phyloP scores from a whole-genome alignment of 371 early-diverging fungal species.

The Mucor ambiguus region DNA sequence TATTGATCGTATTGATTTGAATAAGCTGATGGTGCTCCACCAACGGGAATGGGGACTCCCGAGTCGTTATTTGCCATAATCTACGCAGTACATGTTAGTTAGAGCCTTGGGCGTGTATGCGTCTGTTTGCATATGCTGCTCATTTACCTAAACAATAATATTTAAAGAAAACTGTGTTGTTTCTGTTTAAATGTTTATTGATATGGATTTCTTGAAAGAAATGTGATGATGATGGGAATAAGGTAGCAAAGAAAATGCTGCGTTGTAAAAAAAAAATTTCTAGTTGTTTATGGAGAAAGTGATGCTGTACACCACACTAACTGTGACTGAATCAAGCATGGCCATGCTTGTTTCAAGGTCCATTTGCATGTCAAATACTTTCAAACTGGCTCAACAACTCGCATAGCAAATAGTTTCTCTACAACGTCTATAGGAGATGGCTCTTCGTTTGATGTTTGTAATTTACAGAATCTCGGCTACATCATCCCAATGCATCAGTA shows the following conservation, averaged over 20 bases:
- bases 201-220: background rate
- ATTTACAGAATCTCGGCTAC: constrained; percentile 38
- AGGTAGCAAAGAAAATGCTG: background rate
- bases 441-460: constrained; percentile 29
- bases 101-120: background rate
- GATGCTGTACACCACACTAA: background rate
- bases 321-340: background rate
- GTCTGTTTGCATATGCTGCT: too few species aligned
- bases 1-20: constrained; percentile 41
- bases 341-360: background rate
- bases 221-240: background rate
- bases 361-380: background rate
- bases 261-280: constrained; percentile 4
- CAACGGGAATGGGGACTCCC: constrained; percentile 36
- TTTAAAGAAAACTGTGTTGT: background rate
- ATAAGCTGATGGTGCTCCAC: constrained; percentile 36
- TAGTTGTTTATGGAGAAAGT: background rate
- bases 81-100: background rate
- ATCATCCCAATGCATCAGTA: background rate
- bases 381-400: constrained; percentile 4
- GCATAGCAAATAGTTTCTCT: constrained; percentile 34
- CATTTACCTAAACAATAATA: background rate
- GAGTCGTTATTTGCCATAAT: constrained; percentile 22
- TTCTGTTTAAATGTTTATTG: background rate
- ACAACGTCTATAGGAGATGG: constrained; percentile 44